Evolutionary conservation across 2,329 filamentous ascomycete species (phyloP).

Genomic region (Colletotrichum spaethianum): DNA sequence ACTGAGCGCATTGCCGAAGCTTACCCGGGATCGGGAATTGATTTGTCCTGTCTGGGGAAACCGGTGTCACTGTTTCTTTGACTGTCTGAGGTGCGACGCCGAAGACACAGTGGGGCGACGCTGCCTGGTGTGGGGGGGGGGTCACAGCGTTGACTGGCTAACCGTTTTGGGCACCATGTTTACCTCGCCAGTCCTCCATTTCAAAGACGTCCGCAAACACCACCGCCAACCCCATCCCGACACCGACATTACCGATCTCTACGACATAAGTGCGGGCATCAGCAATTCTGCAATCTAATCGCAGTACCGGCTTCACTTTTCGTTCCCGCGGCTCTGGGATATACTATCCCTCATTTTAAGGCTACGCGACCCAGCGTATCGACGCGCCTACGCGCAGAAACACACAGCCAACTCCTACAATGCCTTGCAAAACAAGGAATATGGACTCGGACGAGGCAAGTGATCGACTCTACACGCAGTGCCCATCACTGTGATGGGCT

Average conservation of each 20-base stretch:
- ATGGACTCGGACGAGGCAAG: conserved; percentile 40
- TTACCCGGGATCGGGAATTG: conserved; percentile 2
- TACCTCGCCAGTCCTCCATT: conserved; percentile 42
- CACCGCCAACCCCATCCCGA: conserved; percentile 6
- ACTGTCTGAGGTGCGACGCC: background rate
- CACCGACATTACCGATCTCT: conserved; percentile 12
- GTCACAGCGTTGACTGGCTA: conserved; percentile 7
- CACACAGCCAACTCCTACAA: conserved; percentile 18
- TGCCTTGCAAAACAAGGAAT: conserved; percentile 40
- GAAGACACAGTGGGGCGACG: background rate
- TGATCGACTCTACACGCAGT: background rate
- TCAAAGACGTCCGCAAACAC: conserved; percentile 26
- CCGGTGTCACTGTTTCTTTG: background rate
- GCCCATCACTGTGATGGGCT: background rate
- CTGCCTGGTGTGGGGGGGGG: conserved; percentile 14
- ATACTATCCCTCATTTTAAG: background rate
- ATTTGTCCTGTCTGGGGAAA: background rate
- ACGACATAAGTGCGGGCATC: conserved; percentile 19
- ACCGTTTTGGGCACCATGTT: conserved; percentile 49
- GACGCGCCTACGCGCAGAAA: conserved; percentile 34
- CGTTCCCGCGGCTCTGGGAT: background rate
- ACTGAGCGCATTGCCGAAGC: background rate
- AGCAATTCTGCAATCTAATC: background rate
- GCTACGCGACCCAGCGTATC: background rate
- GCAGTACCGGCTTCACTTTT: background rate